Evolutionary conservation across 2,329 filamentous ascomycete species (phyloP).

Genomic region (Aureobasidium sp.): DNA sequence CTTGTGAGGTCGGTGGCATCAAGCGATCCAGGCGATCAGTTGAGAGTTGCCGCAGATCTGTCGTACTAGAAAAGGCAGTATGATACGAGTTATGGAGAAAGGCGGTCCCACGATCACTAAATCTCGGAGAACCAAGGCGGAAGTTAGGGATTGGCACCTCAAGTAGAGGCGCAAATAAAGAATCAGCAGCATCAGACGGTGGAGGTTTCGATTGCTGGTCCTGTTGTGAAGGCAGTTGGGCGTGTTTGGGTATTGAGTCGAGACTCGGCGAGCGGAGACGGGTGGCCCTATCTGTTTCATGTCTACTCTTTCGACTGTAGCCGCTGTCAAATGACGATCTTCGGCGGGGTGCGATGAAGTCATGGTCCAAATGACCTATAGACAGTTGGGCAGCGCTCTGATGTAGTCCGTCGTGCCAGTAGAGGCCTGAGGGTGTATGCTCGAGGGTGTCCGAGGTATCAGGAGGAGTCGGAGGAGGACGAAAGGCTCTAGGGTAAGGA

Average conservation of each 20-base stretch:
- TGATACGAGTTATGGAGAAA: constrained; percentile 76
- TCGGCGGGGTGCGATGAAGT: not conserved
- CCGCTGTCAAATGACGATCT: constrained; percentile 15
- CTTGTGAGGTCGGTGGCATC: constrained; percentile 36
- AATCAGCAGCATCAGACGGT: not conserved
- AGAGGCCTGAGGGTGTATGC: not conserved
- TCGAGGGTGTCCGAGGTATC: constrained; percentile 12
- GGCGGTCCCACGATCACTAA: constrained; percentile 68
- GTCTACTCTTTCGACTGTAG: constrained; percentile 8
- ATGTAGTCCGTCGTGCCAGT: constrained; percentile 19
- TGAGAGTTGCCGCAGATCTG: constrained; percentile 53
- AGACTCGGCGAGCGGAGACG: constrained; percentile 11
- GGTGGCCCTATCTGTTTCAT: not conserved
- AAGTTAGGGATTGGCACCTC: constrained; percentile 78
- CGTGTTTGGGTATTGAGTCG: not conserved
- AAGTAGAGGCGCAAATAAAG: constrained; percentile 39
- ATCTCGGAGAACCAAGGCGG: constrained; percentile 72
- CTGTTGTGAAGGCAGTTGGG: not conserved
- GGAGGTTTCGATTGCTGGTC: not conserved
- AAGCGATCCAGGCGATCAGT: constrained; percentile 32
- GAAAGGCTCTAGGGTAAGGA: not conserved
- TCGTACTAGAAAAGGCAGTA: constrained; percentile 57
- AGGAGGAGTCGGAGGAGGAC: constrained; percentile 16
- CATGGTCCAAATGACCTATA: not conserved
- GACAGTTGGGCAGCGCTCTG: constrained; percentile 17